These are phyloP conservation scores for Dimargaris xerosporica DNA, from an alignment of 192 early-diverging fungal genomes.

Conservation along the genomic window DNA sequence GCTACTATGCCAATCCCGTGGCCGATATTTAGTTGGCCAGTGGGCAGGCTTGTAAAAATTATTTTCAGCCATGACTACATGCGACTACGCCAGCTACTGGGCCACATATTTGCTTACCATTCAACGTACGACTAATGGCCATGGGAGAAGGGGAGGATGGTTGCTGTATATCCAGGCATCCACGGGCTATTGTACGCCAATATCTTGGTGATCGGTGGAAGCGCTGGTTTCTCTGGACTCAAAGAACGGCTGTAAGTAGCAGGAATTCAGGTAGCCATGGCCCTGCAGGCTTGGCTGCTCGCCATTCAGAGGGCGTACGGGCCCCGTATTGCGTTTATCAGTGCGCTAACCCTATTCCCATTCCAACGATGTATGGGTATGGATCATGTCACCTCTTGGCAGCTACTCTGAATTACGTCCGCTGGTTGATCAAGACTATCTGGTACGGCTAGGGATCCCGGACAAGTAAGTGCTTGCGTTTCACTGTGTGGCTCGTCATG, in stretches of 20 bases:
- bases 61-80: too few species aligned
- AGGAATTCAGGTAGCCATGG: not conserved
- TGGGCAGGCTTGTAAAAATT: too few species aligned
- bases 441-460: conserved; percentile 35
- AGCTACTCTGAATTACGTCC: conserved; percentile 35
- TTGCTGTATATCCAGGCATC: conserved; percentile 23
- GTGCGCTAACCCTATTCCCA: too few species aligned
- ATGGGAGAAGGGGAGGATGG: not conserved
- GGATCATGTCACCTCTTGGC: conserved; percentile 9
- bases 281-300: too few species aligned
- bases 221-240: conserved; percentile 43
- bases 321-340: too few species aligned
- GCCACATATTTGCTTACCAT: too few species aligned
- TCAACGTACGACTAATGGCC: too few species aligned
- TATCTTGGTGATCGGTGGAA: conserved; percentile 53
- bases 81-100: too few species aligned
- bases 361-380: too few species aligned
- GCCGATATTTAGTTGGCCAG: too few species aligned
- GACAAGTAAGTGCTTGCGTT: conserved; percentile 33
- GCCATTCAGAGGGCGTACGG: too few species aligned
- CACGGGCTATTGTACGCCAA: conserved; percentile 51
- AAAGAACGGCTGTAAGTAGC: conserved; percentile 43
- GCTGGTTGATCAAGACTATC: conserved; percentile 35
- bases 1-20: too few species aligned
- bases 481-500: not conserved